A percentile compares a stretch with the other conserved stretches of the same genome.
These are phyloP conservation scores for Neonectria punicea DNA, from an alignment of 2,329 filamentous ascomycete species.

Conservation along the genomic window DNA sequence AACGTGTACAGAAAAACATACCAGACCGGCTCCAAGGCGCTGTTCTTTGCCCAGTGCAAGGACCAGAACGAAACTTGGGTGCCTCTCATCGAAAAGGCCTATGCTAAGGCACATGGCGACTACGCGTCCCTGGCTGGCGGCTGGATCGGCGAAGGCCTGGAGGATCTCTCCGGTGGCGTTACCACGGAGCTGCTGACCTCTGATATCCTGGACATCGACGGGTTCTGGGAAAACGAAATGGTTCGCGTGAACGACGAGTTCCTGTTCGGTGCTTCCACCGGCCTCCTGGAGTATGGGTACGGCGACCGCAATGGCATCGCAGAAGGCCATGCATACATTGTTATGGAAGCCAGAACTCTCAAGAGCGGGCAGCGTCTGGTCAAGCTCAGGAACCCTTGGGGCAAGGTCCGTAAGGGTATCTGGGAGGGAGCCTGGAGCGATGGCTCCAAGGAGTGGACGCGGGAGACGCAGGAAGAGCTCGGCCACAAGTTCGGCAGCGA, in stretches of 20 bases:
- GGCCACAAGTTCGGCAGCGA: conserved; percentile 70
- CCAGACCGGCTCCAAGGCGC: conserved; percentile 78
- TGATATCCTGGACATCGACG: conserved; percentile 80
- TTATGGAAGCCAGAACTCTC: conserved; percentile 67
- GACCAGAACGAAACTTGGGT: conserved; percentile 86
- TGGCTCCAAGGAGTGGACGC: conserved; percentile 70
- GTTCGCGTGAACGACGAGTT: conserved; percentile 85
- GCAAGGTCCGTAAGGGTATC: conserved; percentile 64
- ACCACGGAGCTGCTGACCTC: conserved; percentile 75
- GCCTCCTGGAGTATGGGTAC: conserved; percentile 70
- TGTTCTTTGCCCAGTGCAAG: conserved; percentile 82
- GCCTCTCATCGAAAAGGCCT: conserved; percentile 83
- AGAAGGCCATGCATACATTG: conserved; percentile 68
- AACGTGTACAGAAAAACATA: conserved; percentile 76
- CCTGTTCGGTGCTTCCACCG: conserved; percentile 76
- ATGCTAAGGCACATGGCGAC: conserved; percentile 85
- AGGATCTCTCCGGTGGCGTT: conserved; percentile 74
- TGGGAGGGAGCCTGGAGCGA: conserved; percentile 71
- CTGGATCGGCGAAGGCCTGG: conserved; percentile 71
- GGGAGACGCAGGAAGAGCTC: conserved; percentile 66
- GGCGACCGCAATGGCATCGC: conserved; percentile 68
- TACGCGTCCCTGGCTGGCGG: conserved; percentile 77
- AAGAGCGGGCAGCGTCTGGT: conserved; percentile 65
- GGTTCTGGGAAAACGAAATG: conserved; percentile 86
- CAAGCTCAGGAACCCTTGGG: conserved; percentile 71